Conservation (phyloP, 495 filamentous ascomycete genomes). For the Penicillium desertorum region DNA sequence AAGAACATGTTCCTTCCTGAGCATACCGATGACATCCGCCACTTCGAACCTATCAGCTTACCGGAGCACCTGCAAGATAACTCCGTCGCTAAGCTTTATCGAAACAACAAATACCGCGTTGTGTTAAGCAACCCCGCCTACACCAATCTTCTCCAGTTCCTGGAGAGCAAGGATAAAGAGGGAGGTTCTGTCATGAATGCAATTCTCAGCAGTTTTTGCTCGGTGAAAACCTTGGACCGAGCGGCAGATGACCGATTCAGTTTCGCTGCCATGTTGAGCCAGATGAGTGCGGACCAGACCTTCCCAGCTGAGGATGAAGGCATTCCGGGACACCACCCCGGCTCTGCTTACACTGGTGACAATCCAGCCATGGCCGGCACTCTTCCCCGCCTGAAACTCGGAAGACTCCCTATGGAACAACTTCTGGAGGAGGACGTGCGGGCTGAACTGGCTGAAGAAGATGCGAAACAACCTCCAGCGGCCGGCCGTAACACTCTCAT, state of each 20-base stretch:
- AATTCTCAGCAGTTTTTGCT: slow-evolving; percentile 71
- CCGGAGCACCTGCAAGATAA: slow-evolving; percentile 76
- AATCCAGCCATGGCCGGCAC: slow-evolving; percentile 54
- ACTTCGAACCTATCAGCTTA: slow-evolving; percentile 64
- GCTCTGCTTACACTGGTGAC: slow-evolving; percentile 72
- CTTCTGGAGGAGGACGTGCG: slow-evolving; percentile 78
- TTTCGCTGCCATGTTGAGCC: slow-evolving; percentile 77
- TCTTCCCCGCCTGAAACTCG: slow-evolving; percentile 66
- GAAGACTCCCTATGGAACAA: slow-evolving; percentile 74
- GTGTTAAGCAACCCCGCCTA: slow-evolving; percentile 78
- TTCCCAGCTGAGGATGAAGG: slow-evolving; percentile 83
- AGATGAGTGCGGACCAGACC: slow-evolving; percentile 59
- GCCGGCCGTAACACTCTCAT: slow-evolving; percentile 64
- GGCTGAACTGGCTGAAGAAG: slow-evolving; percentile 78
- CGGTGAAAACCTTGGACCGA: slow-evolving; percentile 70
- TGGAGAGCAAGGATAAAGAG: slow-evolving; percentile 76
- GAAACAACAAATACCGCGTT: slow-evolving; percentile 80
- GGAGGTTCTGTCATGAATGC: slow-evolving; percentile 74
- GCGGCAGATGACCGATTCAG: slow-evolving; percentile 74
- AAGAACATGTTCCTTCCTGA: slow-evolving; percentile 67
- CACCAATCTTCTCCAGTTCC: slow-evolving; percentile 77
- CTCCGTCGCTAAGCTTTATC: slow-evolving; percentile 70
- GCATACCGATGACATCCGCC: slow-evolving; percentile 73
- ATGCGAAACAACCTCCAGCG: slow-evolving; percentile 64
- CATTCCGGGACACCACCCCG: slow-evolving; percentile 86